Base-by-base conservation (phyloP, 1,139 yeast species). In the Magnusiomyces tetraspermus region DNA sequence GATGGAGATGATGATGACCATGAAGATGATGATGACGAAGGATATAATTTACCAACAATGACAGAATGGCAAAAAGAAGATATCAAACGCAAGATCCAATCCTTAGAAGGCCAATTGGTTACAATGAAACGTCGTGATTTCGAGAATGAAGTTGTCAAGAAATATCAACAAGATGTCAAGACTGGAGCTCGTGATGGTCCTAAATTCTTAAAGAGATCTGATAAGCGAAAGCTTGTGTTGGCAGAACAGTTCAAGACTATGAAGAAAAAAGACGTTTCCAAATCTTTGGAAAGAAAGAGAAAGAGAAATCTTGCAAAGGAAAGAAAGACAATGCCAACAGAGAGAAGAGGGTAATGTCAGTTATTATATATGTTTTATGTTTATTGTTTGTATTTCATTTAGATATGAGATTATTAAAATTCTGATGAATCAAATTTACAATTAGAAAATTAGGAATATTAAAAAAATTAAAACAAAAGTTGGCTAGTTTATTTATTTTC, bases 251-350 rank as follows among this genome's bases (percentile, higher is more conserved):
- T 84, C 72, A 94, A 87, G 59, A 71, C 74, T 55, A 85, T 92
- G 96, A 86, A 81, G 72, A 73, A 83, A 46, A 76, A 77, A 56
- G 96, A 92, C 67, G 78, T 95, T 63, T 90, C 85, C 61, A 85
- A 84, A 76, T 89, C 85, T 41, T 79, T 92, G 78, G 96, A 89
- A 71, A 79, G 96, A 67, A 86, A 90, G 77, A 80, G 97, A 66
- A 90, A 90, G 85, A 86, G 84, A 78, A 80, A 87, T 67, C 76
- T 90, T 66, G 96, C 96, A 62, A 86, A 85, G 71, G 97, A 92
- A 69, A 84, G 92, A 71, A 82, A 80, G 68, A 82, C 80, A 65
- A 76, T 90, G 74, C 75, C 75, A 1, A 47, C 54, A 46, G 66
- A 62, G 49, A 60, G 72, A 24, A 55, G 48, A 21, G 48, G 48